phyloP scores from a whole-genome alignment of 148 eudicot species.

The Talinum fruticosum region DNA sequence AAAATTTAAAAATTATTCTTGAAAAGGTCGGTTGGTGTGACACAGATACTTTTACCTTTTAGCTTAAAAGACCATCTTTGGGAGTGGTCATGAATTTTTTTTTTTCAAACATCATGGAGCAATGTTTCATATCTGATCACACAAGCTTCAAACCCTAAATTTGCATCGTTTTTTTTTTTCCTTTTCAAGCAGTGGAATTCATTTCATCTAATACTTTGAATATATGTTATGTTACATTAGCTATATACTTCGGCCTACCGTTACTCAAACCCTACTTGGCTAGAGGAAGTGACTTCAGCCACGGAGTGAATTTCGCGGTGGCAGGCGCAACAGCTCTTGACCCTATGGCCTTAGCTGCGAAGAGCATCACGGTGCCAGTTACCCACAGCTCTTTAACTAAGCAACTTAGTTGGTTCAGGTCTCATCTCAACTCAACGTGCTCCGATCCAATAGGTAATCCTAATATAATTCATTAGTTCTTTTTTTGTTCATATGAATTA shows the following conservation, averaged over 20 bases:
- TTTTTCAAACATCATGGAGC: no score
- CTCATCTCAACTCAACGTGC: constrained; percentile 13
- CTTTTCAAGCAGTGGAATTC: neutral
- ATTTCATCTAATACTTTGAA: neutral
- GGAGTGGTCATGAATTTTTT: no score
- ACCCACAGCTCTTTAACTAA: neutral
- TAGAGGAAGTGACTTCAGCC: constrained; percentile 28
- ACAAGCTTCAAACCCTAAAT: no score
- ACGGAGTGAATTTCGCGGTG: constrained; percentile 44
- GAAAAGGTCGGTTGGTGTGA: no score
- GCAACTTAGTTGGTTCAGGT: constrained; percentile 1
- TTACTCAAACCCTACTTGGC: constrained; percentile 32
- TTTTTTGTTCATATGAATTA: no score
- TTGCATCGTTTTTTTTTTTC: no score
- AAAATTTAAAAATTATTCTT: no score
- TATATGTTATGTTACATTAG: constrained; percentile 5
- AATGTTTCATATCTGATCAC: no score
- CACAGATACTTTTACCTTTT: no score
- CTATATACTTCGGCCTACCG: constrained; percentile 28
- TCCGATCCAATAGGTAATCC: constrained; percentile 17
- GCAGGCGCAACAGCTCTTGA: constrained; percentile 33
- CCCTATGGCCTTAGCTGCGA: neutral
- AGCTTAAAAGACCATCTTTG: no score
- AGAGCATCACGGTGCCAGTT: neutral
- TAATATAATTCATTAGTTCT: no score